phyloP scores from a whole-genome alignment of 2,329 filamentous ascomycete genomes.

The Daldinia eschscholtzii region DNA sequence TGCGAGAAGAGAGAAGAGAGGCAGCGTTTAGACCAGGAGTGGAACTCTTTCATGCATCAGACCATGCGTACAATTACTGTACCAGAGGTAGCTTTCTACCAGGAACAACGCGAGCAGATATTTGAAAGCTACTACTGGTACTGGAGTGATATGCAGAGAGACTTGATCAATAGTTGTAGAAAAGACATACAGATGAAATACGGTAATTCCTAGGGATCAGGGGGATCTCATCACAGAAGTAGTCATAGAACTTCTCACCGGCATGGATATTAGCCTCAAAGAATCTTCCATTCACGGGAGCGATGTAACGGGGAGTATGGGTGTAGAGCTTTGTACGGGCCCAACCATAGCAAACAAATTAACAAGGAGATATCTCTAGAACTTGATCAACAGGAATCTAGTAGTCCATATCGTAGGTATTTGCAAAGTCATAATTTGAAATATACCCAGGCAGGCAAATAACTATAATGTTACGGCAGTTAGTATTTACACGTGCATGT shows the following conservation, averaged over 20 bases:
- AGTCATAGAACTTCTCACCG: background rate
- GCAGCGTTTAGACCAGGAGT: constrained; percentile 9
- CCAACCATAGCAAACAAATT: no score
- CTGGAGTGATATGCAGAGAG: constrained; percentile 9
- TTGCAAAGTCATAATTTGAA: no score
- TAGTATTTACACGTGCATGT: no score
- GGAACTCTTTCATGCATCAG: constrained; percentile 9
- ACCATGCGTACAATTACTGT: background rate
- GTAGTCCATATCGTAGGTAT: no score
- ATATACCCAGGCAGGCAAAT: no score
- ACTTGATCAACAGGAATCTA: no score
- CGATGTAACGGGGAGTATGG: no score
- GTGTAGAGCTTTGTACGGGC: no score
- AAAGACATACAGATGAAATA: background rate
- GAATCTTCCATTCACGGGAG: no score
- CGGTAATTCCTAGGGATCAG: background rate
- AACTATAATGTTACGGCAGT: background rate
- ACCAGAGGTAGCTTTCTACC: background rate
- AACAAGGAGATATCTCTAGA: no score
- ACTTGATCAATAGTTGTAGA: background rate
- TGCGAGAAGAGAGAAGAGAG: constrained; percentile 10
- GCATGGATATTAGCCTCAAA: no score
- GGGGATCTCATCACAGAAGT: background rate
- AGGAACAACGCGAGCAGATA: background rate
- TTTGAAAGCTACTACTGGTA: constrained; percentile 15